Conservation (phyloP, 352 stramenopile genomes). For the Globisporangium rhizosaccharum region DNA sequence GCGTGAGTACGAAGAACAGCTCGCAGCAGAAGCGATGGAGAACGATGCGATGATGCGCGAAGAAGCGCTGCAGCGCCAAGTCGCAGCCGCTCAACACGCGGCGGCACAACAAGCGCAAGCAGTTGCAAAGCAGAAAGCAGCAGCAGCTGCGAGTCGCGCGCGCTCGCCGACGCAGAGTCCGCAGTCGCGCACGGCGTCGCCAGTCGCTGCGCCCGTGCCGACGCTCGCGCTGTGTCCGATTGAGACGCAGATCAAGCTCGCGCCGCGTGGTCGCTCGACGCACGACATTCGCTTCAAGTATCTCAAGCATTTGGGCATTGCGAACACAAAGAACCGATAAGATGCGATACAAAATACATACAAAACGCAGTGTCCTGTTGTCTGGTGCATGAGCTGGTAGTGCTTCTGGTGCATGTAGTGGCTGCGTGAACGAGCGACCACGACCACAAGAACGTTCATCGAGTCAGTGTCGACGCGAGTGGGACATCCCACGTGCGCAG, state of each 20-base stretch:
- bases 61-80: slow-evolving; percentile 46
- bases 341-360: too few species aligned
- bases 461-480: neutral
- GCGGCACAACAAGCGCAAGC: slow-evolving; percentile 5
- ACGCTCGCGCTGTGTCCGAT: slow-evolving; percentile 38
- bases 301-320: slow-evolving; percentile 81
- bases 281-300: slow-evolving; percentile 86
- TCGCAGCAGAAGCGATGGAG: slow-evolving; percentile 51
- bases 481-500: neutral
- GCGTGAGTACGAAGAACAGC: slow-evolving; percentile 74
- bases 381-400: neutral
- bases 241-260: slow-evolving; percentile 69
- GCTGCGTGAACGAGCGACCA: neutral
- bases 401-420: neutral
- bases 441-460: neutral
- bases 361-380: too few species aligned
- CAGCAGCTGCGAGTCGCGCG: slow-evolving; percentile 15
- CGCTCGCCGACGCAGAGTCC: slow-evolving; percentile 32
- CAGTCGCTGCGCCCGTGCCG: slow-evolving; percentile 25
- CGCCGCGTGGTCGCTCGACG: slow-evolving; percentile 60
- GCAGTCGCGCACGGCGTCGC: slow-evolving; percentile 11
- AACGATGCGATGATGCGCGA: slow-evolving; percentile 72
- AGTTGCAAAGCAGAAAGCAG: slow-evolving; percentile 1
- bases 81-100: slow-evolving; percentile 25
- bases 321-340: slow-evolving; percentile 22